Evolutionary conservation across 768 basidiomycete species (phyloP).

Genomic region (Rhodotorula paludigena): DNA sequence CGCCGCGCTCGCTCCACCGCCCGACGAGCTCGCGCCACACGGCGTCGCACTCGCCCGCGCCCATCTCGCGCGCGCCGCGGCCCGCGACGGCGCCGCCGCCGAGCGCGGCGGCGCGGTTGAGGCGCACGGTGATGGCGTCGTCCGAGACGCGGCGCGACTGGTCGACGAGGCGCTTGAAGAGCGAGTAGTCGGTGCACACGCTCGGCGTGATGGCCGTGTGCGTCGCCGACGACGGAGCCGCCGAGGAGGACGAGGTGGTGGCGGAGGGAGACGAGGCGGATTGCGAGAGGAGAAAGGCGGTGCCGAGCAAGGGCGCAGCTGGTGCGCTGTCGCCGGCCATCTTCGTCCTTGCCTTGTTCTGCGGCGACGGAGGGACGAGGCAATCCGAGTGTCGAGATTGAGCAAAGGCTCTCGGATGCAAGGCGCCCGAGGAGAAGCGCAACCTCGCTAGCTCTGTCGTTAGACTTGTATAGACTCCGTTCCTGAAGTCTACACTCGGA

Average conservation of each 20-base stretch:
- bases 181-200: background rate
- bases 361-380: too few species aligned
- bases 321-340: conserved; percentile 1
- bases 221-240: conserved; percentile 5
- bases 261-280: background rate
- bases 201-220: conserved; percentile 21
- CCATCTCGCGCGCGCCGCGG: conserved; percentile 3
- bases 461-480: too few species aligned
- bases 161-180: conserved; percentile 10
- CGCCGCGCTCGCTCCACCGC: conserved; percentile 14
- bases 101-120: conserved; percentile 23
- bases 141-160: conserved; percentile 12
- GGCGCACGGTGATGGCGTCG: conserved; percentile 20
- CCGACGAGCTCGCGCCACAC: conserved; percentile 11
- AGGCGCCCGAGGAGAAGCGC: background rate
- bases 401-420: too few species aligned
- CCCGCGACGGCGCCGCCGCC: background rate
- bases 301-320: conserved; percentile 22
- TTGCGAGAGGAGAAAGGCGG: conserved; percentile 15
- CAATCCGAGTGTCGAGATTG: too few species aligned
- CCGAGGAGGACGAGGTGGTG: conserved; percentile 3
- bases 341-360: too few species aligned
- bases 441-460: too few species aligned
- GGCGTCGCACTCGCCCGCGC: conserved; percentile 6
- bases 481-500: too few species aligned